Percentiles rank a stretch among this genome's conserved stretches.
Evolutionary conservation across 495 filamentous ascomycete species (phyloP).

Genomic region (Copromyces sp.): DNA sequence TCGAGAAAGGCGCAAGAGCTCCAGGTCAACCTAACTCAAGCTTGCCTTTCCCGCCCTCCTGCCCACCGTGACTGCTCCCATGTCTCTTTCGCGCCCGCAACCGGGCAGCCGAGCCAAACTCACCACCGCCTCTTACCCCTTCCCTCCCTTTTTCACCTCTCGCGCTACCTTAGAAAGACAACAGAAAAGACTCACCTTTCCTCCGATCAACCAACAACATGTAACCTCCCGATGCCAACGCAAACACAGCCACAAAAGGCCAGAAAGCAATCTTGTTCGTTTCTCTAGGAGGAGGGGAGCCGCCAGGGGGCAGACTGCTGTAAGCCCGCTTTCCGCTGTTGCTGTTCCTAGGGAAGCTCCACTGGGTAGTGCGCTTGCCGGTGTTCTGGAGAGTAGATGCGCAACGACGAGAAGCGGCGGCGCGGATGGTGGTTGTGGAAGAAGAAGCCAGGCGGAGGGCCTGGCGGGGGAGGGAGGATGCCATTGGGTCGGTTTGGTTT

Average conservation of each 20-base stretch:
- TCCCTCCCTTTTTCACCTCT: neutral
- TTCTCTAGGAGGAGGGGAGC: constrained; percentile 14
- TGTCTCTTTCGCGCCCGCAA: neutral
- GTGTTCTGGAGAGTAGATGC: neutral
- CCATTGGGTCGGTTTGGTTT: neutral
- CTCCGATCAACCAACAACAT: constrained; percentile 31
- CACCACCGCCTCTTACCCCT: neutral
- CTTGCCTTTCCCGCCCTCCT: neutral
- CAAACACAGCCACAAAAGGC: constrained; percentile 40
- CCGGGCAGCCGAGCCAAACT: neutral
- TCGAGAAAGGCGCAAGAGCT: neutral
- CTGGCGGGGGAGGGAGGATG: neutral
- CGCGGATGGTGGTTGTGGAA: constrained; percentile 4
- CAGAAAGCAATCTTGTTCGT: constrained; percentile 35
- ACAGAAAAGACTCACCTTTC: constrained; percentile 13
- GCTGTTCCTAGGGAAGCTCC: neutral
- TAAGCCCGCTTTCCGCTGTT: neutral
- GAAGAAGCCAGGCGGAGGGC: neutral
- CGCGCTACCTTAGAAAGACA: neutral
- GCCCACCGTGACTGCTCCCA: too few relatives aligned
- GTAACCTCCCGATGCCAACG: constrained; percentile 35
- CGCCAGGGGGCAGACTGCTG: constrained; percentile 7
- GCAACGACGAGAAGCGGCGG: constrained; percentile 2
- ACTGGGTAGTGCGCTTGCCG: constrained; percentile 13
- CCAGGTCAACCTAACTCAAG: neutral